Evolutionary conservation across 129 eudicot genomes (phyloP), one percentile per base, ranked within the genome.

Genomic region (sunflower (Helianthus annuus)): DNA sequence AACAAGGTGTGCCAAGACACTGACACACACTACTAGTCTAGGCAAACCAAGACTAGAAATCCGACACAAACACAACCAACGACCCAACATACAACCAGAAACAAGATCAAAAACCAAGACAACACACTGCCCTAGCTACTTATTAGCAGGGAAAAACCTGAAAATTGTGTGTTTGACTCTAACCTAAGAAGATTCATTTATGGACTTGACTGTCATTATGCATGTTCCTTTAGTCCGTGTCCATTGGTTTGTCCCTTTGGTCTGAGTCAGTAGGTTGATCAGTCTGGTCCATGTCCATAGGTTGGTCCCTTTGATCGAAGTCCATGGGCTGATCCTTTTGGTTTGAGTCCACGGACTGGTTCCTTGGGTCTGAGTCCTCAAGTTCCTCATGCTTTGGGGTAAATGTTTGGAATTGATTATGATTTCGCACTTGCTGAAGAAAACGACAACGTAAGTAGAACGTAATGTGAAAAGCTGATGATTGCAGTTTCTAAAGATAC

Each of bases 191-290:
- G 58, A 72, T 72, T 73, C 62, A 10, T 85, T 56, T 76, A 67
- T 81, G 85, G 22, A 62, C 73, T 38, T 67, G 67, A 78, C 53
- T 79, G 57, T 79, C 82, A 10, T 42, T 6, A 32, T 9, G 38
- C 5, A 14, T 2, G 36, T 16, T 32, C 51, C 15, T 19, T 44
- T 17, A 11, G 46, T 42, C 46, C 10, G 46, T 42, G 46, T 42
- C 46, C 46, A 42, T 42, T 42, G 46, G 10, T 42, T 42, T 1
- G 46, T 42, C 46, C 10, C 2, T 42, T 42, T 42, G 53, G 38
- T 65, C 15, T 1, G 38, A 42, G 55, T 44, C 54, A 7, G 46
- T 15, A 8, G 2, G 12, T 15, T 63, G 13, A 4, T 15, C 29
- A 38, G 4, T 34, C n/a, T 63, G 48, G 12, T 15, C 14, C 6